Percentiles rank a stretch among this genome's conserved stretches.
Conservation (phyloP, 306 rosid species). For the Alnus rubra region DNA sequence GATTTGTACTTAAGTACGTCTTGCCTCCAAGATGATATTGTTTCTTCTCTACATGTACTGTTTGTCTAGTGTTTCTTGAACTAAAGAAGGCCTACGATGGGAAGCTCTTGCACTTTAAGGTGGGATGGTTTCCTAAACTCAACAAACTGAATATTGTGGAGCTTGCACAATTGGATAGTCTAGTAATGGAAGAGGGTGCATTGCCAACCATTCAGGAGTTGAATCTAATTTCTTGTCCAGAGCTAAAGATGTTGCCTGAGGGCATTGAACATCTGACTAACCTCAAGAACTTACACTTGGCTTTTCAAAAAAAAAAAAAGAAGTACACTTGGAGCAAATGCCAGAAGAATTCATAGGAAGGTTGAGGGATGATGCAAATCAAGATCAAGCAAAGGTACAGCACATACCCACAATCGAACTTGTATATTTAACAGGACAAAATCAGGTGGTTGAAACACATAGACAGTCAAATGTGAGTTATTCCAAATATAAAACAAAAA, state of each 20-base stretch:
- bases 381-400: background rate
- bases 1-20: background rate
- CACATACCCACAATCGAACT: background rate
- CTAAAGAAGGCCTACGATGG: background rate
- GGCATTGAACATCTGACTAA: slow-evolving; percentile 2
- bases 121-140: background rate
- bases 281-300: background rate
- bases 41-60: background rate
- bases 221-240: background rate
- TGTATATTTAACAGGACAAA: background rate
- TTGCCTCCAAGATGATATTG: slow-evolving; percentile 1
- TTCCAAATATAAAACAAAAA: background rate
- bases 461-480: background rate
- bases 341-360: background rate
- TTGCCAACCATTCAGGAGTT: slow-evolving; percentile 6
- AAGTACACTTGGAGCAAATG: background rate
- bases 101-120: slow-evolving; percentile 5
- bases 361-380: background rate
- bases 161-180: background rate
- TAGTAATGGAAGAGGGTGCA: slow-evolving; percentile 2
- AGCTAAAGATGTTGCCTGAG: background rate
- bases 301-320: too few relatives aligned
- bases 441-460: background rate
- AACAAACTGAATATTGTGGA: background rate
- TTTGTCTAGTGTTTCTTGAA: background rate